Evolutionary conservation across 495 filamentous ascomycete species (phyloP).

Genomic region (Friedmanniomyces simplex): DNA sequence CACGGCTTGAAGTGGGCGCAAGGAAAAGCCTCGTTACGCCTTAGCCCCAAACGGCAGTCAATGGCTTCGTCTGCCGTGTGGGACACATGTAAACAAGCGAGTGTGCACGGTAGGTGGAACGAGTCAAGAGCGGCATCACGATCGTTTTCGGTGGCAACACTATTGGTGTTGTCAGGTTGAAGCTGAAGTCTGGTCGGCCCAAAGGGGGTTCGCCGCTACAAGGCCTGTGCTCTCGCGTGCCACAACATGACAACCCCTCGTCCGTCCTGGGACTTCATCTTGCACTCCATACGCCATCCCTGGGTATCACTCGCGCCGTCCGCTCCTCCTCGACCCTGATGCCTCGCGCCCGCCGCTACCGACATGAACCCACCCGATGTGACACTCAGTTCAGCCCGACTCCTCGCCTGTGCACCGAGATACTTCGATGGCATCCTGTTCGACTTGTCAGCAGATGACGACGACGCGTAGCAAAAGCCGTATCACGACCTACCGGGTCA

Average conservation of each 20-base stretch:
- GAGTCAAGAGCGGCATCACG: too few species aligned
- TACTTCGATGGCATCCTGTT: slow-evolving; percentile 63
- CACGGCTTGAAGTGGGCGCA: background rate
- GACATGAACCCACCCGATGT: background rate
- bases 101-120: too few species aligned
- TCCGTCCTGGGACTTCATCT: too few species aligned
- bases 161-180: too few species aligned
- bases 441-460: slow-evolving; percentile 8
- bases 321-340: background rate
- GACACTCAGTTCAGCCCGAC: background rate
- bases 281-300: too few species aligned
- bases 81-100: background rate
- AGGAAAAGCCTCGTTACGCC: background rate
- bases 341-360: background rate
- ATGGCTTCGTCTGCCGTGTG: background rate
- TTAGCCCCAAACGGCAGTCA: too few species aligned
- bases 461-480: background rate
- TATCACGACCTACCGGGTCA: slow-evolving; percentile 36
- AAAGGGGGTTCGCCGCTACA: background rate
- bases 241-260: too few species aligned
- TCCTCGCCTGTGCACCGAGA: slow-evolving; percentile 50
- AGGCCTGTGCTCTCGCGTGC: too few species aligned
- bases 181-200: background rate
- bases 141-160: too few species aligned
- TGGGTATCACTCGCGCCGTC: background rate